Base-by-base conservation (phyloP, 176 grass and related monocot genomes). In the Eragrostis nindensis region DNA sequence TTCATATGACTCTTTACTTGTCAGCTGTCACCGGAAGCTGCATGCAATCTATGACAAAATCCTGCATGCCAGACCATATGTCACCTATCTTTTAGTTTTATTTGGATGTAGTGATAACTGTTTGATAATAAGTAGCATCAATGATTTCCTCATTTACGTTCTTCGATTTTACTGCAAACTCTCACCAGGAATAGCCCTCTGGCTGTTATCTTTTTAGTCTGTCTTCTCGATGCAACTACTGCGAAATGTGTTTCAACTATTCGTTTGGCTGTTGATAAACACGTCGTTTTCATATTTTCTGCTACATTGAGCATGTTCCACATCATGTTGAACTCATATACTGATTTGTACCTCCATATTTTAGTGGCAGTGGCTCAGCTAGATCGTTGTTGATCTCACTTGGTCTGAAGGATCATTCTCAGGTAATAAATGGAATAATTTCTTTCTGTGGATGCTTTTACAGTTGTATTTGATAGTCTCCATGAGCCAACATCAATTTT, bases 401-500 rank as follows among this genome's bases (percentile, higher is more conserved):
- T 89, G 95, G 95, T 55, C 84, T 98, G 30, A 98, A 89, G 68
- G 92, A 98, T 62, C 95, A 98, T 82, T 98, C 92, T 59, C 86
- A 81, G 88, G 95, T 98, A 86, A 86, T 47, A 69, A 19, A 36
- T 32, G 32, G 29, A 74, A 74, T 27, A 22, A n/a, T 85, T 70
- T 25, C 70, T 46, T 24, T 54, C 8, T 62, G 16, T 77, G 60
- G 74, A 4, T 70, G 43, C 39, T 53, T 83, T 53, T 59, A 24
- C 16, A 22, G 25, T 67, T 56, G 40, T 5, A 75, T 77, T 68
- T 63, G 14, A 36, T 64, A 4, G 14, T 57, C 21, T 38, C 80
- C 2, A 61, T 61, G 3, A 60, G 5, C 47, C 49, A 17, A 8
- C 7, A 5, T 72, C 41, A 11, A 43, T 72, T 85, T 62, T 3